Evolutionary conservation across 345 rosid genomes (phyloP), one percentile per base, ranked within the genome.

Genomic region (Citrus hindsii): DNA sequence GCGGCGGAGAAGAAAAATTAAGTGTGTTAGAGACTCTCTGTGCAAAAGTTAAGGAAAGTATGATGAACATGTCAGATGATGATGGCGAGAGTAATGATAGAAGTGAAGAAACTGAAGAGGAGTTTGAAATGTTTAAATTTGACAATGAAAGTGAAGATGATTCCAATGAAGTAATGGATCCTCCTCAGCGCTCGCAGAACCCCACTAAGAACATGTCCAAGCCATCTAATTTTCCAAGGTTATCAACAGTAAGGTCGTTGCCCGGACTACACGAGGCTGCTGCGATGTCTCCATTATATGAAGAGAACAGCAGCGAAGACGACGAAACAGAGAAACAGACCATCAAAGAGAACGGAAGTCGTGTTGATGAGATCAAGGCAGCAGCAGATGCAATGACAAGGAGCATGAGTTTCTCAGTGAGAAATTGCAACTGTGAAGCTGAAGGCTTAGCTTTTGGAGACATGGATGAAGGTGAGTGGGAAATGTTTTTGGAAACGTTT

Each of bases 11-110:
- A 46, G 93, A 94, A 83, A 88, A 82, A 38, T 74, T 55, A 7
- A 94, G 98, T 65, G 72, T 76, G 8, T 80, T 94, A 32, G 97
- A 94, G 87, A 80, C 38, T 30, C 82, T 94, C 1, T 92, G 97
- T 79, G 58, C 79, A 32, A 84, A 84, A 81, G 87, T 88, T 55
- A 94, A 92, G 91, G 89, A 81, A 76, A 82, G 59, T 46, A 73
- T 80, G 61, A 67, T 18, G 48, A 35, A 58, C 2, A 33, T 21
- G 22, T 30, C 69, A 6, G 61, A 63, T 6, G 30, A 63, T 22
- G 61, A 18, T 53, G 56, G 32, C 61, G 60, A 7, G 48, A 75
- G 30, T 27, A 76, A 53, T 62, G 82, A 61, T 53, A 12, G 40
- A 75, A 77, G 28, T 13, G n/a, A 67, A 72, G 84, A 76, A 85